These are phyloP conservation scores for Fusarium sp. DNA, from an alignment of 2,329 filamentous ascomycete species.

Conservation along the genomic window DNA sequence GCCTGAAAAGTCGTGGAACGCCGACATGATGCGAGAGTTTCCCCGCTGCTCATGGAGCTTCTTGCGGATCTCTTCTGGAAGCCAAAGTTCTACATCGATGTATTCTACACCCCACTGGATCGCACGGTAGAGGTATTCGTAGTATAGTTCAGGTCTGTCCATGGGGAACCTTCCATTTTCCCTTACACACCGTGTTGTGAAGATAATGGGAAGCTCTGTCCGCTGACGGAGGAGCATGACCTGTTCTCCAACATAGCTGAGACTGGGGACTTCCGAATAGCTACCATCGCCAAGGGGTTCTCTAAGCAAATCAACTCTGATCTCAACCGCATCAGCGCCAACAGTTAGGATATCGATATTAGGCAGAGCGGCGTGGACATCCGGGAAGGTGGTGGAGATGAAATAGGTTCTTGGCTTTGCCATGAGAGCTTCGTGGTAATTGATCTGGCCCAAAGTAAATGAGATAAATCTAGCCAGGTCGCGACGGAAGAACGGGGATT, in stretches of 20 bases:
- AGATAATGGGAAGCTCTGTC: conserved; percentile 89
- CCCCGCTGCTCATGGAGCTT: conserved; percentile 75
- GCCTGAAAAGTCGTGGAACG: conserved; percentile 88
- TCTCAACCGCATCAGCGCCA: conserved; percentile 84
- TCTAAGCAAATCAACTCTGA: conserved; percentile 82
- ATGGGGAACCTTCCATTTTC: conserved; percentile 89
- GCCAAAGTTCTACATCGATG: conserved; percentile 88
- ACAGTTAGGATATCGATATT: conserved; percentile 90
- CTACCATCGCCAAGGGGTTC: conserved; percentile 72
- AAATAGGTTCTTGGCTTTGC: conserved; percentile 83
- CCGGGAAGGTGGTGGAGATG: conserved; percentile 88
- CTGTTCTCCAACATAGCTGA: conserved; percentile 87
- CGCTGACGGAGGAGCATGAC: conserved; percentile 84
- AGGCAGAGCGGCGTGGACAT: conserved; percentile 82
- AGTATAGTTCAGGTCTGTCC: conserved; percentile 78
- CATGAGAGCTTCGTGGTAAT: conserved; percentile 79
- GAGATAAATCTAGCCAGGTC: conserved; percentile 83
- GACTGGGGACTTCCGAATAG: conserved; percentile 74
- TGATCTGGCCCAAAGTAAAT: conserved; percentile 81
- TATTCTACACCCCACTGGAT: conserved; percentile 93
- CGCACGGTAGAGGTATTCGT: conserved; percentile 81
- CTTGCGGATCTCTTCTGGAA: conserved; percentile 78
- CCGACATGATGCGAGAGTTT: conserved; percentile 88
- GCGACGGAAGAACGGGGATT: conserved; percentile 74
- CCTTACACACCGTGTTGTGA: conserved; percentile 82